Conservation (phyloP, 192 early-diverging fungal genomes). For the Chytriomyces hyalinus region DNA sequence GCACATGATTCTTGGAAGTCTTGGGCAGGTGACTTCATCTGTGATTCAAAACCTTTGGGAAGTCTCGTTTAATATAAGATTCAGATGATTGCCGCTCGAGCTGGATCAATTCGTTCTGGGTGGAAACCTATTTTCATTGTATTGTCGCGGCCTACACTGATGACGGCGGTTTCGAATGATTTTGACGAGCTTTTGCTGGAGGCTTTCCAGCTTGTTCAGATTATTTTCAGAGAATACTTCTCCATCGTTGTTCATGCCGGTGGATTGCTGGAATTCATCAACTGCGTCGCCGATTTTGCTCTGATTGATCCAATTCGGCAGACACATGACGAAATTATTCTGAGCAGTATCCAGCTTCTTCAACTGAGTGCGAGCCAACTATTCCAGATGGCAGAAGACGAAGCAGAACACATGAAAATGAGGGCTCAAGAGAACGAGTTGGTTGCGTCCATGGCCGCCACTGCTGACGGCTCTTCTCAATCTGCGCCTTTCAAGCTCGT, state of each 20-base stretch:
- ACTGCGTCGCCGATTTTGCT: constrained; percentile 57
- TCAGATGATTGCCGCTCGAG: constrained; percentile 73
- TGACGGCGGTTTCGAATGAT: constrained; percentile 73
- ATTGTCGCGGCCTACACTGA: constrained; percentile 55
- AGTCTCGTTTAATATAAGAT: not conserved
- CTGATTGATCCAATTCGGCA: constrained; percentile 39
- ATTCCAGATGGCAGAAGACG: constrained; percentile 41
- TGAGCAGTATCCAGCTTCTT: constrained; percentile 52
- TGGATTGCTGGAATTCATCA: constrained; percentile 56
- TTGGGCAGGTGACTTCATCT: constrained; percentile 38
- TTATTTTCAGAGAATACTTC: constrained; percentile 67
- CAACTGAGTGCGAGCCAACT: constrained; percentile 54
- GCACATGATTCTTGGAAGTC: constrained; percentile 53
- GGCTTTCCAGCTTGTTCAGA: constrained; percentile 74
- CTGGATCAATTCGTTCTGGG: constrained; percentile 80
- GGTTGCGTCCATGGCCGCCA: not conserved
- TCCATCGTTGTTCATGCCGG: constrained; percentile 65
- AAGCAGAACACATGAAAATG: constrained; percentile 20
- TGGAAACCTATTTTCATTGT: constrained; percentile 62
- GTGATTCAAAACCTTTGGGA: not conserved
- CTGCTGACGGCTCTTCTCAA: not conserved
- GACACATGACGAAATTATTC: constrained; percentile 55
- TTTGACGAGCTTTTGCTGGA: constrained; percentile 72
- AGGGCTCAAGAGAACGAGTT: not conserved
- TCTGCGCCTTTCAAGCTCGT: constrained; percentile 14